These are phyloP conservation scores for Epichloe sp. DNA, from an alignment of 2,329 filamentous ascomycete genomes.

Conservation along the genomic window DNA sequence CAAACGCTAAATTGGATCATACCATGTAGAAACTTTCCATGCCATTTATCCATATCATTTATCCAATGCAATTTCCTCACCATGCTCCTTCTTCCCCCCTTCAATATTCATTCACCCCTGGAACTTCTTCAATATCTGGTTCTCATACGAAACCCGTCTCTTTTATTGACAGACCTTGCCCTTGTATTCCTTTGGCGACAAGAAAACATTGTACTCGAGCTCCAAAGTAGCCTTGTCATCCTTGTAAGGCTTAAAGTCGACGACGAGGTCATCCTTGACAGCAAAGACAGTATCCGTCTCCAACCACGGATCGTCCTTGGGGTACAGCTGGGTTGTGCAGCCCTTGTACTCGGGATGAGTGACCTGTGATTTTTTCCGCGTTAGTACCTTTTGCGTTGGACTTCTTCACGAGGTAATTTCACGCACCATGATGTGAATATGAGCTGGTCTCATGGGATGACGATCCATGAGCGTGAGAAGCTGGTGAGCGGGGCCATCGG, in stretches of 20 bases:
- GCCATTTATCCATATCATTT: not conserved
- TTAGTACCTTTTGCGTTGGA: too few species aligned
- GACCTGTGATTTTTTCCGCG: conserved; percentile 17
- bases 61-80: not conserved
- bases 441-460: conserved; percentile 35
- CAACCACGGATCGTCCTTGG: conserved; percentile 53
- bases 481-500: conserved; percentile 37
- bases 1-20: too few species aligned
- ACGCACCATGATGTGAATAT: conserved; percentile 37
- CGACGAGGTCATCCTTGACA: conserved; percentile 38
- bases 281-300: conserved; percentile 33
- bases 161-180: conserved; percentile 15
- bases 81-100: not conserved
- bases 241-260: conserved; percentile 34
- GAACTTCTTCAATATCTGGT: too few species aligned
- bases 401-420: not conserved
- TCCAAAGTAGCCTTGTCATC: conserved; percentile 25
- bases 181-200: conserved; percentile 33
- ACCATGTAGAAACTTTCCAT: too few species aligned
- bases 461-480: conserved; percentile 33
- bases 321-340: conserved; percentile 67
- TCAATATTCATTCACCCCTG: too few species aligned
- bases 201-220: conserved; percentile 29
- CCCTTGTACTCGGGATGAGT: conserved; percentile 54
- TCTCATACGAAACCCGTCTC: too few species aligned